Percentiles rank a stretch among this genome's conserved stretches.
Evolutionary conservation across 2,329 filamentous ascomycete species (phyloP).

Genomic region (Monosporascus ibericus): DNA sequence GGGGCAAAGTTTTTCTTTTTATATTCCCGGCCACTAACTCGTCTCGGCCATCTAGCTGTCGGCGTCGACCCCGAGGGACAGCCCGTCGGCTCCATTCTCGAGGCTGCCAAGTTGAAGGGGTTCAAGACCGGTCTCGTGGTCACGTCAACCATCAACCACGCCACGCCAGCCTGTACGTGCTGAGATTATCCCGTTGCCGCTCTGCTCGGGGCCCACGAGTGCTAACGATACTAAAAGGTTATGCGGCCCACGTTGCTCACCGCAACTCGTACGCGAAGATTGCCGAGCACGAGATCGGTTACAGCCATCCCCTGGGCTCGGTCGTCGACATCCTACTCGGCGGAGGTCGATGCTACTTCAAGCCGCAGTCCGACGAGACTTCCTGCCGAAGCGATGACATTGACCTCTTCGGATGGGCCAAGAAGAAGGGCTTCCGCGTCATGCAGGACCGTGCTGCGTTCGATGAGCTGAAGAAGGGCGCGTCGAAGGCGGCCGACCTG

Average conservation of each 20-base stretch:
- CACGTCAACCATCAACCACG: constrained; percentile 33
- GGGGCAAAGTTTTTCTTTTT: neutral
- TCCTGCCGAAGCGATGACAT: constrained; percentile 32
- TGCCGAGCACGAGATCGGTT: constrained; percentile 32
- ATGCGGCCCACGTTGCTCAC: constrained; percentile 27
- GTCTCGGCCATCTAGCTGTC: constrained; percentile 14
- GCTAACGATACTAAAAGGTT: constrained; percentile 10
- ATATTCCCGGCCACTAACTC: neutral
- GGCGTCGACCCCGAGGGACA: constrained; percentile 25
- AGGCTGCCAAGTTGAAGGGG: constrained; percentile 32
- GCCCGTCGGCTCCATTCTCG: constrained; percentile 32
- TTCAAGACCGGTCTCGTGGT: constrained; percentile 36
- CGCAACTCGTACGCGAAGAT: constrained; percentile 30
- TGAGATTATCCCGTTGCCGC: neutral
- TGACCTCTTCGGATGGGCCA: constrained; percentile 29
- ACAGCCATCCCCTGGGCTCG: constrained; percentile 30
- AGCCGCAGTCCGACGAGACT: constrained; percentile 27
- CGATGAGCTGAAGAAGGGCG: constrained; percentile 22
- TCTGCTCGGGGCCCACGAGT: too few relatives aligned
- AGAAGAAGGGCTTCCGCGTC: constrained; percentile 28
- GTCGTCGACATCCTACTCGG: constrained; percentile 33
- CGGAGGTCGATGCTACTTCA: constrained; percentile 35
- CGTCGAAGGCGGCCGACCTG: constrained; percentile 20
- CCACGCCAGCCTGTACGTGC: constrained; percentile 21
- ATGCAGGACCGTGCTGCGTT: constrained; percentile 30